Percentiles rank a stretch among this genome's conserved stretches.
These are phyloP conservation scores for Backusella luteola DNA, from an alignment of 192 early-diverging fungal species.

Conservation along the genomic window DNA sequence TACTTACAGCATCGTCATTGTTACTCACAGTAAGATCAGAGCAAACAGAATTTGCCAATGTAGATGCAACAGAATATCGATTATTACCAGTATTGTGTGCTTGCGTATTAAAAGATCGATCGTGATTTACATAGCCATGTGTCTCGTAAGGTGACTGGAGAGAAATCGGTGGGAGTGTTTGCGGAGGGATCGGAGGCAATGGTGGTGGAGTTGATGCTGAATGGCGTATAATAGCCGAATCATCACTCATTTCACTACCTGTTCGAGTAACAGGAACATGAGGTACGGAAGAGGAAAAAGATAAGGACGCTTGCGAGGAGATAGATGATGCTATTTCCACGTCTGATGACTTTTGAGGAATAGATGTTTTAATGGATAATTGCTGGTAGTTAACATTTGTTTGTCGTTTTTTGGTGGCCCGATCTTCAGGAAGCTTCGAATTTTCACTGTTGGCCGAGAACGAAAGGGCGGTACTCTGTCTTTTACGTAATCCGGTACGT, in stretches of 20 bases:
- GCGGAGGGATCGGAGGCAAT: background rate
- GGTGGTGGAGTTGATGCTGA: background rate
- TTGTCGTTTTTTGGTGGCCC: constrained; percentile 8
- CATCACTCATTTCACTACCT: constrained; percentile 9
- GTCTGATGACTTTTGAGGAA: background rate
- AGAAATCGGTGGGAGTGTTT: background rate
- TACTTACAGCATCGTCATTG: background rate
- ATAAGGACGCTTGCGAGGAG: background rate
- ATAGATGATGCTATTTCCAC: background rate
- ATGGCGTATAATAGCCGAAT: background rate
- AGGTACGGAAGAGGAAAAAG: background rate
- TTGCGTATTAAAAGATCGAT: background rate
- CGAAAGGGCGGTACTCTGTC: background rate
- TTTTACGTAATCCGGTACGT: background rate
- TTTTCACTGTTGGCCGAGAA: background rate
- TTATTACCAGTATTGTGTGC: background rate
- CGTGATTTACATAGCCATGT: background rate
- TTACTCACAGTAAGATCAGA: background rate
- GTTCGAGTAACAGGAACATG: background rate
- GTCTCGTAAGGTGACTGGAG: constrained; percentile 2
- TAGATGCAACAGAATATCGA: background rate
- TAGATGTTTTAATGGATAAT: background rate
- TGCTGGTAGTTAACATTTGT: background rate
- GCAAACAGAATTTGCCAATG: constrained; percentile 1
- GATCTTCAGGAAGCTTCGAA: background rate